A percentile compares a stretch with the other conserved stretches of the same genome.
Conservation (phyloP, 2,329 filamentous ascomycete genomes). For the Leptographium wingfieldii region DNA sequence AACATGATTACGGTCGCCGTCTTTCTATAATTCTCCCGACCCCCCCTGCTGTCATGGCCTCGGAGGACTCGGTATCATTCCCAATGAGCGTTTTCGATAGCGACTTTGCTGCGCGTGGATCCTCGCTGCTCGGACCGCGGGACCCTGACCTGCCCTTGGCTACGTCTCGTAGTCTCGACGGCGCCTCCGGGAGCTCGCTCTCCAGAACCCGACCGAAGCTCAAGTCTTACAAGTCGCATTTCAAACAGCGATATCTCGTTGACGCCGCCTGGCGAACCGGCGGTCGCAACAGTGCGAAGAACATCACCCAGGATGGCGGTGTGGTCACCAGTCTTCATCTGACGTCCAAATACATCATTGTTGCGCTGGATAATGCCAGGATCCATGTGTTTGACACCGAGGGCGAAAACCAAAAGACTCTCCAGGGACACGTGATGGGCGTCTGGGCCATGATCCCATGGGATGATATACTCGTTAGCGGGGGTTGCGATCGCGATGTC, state of each 20-base stretch:
- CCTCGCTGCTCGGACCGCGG: constrained; percentile 32
- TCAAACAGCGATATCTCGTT: constrained; percentile 94
- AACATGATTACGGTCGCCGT: constrained; percentile 69
- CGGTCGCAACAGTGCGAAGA: constrained; percentile 67
- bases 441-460: constrained; percentile 99
- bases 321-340: constrained; percentile 93
- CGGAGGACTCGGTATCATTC: constrained; percentile 19
- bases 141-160: constrained; percentile 20
- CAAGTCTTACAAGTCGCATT: constrained; percentile 86
- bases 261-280: constrained; percentile 94
- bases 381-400: constrained; percentile 96
- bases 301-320: constrained; percentile 92
- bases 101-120: constrained; percentile 20
- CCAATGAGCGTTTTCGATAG: constrained; percentile 23
- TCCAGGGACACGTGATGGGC: constrained; percentile 96
- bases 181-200: constrained; percentile 23
- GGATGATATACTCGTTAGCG: constrained; percentile 89
- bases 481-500: constrained; percentile 92
- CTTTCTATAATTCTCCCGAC: constrained; percentile 36
- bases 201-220: constrained; percentile 43
- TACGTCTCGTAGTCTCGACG: constrained; percentile 44
- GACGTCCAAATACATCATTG: constrained; percentile 92
- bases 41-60: constrained; percentile 15
- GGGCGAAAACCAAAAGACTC: constrained; percentile 73
- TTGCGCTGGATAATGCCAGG: constrained; percentile 93